Base-by-base conservation (phyloP, 2,329 filamentous ascomycete species). In the Rutstroemia sp. region DNA sequence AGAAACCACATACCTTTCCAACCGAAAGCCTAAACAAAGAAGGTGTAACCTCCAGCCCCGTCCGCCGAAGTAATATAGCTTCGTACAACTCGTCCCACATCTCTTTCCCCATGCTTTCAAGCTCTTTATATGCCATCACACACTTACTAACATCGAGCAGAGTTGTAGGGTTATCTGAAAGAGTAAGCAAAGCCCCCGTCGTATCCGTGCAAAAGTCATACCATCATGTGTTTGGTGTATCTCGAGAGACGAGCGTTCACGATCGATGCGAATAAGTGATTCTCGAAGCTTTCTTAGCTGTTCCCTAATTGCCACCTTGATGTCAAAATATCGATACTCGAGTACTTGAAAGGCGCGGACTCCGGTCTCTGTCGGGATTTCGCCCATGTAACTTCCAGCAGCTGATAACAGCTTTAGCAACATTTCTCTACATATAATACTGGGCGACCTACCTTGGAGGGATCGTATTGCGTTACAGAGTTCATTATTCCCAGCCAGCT, bases 211-310 rank as follows among this genome's bases (percentile, higher is more conserved):
- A 46, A 38, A 40, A 27, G 30, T 54, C 48, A 53, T 59, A 60
- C 60, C 54, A 34, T 57, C 39, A 34, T 14, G 9, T 61, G 30
- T 9, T 49, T 53, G 27, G 62, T 53, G 12, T 64, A 58, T 5
- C 95, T 78, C 0, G 74, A 77, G 7, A 94, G 72, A 47, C 4
- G 72, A 76, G 8, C 75, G 73, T 8, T 74, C 71, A 21, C 80
- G 70, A 65, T 92, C 82, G 17, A 91, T 71, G 1, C 76, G 71
- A 12, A 95, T 74, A 45, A 92, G 74, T 0, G 78, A 74, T 57
- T 80, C 80, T 89, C 91, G 96, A n/a, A 84, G 78, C 54, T 77
- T 76, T 45, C 82, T 79, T 40, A 94, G 78, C 8, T 82, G 80
- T 42, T 86, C 80, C 57, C 84, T 79, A 21, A 94, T 79, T 19